phyloP scores from a whole-genome alignment of 805 yeast genomes.

The Nakazawaea molendinolei region DNA sequence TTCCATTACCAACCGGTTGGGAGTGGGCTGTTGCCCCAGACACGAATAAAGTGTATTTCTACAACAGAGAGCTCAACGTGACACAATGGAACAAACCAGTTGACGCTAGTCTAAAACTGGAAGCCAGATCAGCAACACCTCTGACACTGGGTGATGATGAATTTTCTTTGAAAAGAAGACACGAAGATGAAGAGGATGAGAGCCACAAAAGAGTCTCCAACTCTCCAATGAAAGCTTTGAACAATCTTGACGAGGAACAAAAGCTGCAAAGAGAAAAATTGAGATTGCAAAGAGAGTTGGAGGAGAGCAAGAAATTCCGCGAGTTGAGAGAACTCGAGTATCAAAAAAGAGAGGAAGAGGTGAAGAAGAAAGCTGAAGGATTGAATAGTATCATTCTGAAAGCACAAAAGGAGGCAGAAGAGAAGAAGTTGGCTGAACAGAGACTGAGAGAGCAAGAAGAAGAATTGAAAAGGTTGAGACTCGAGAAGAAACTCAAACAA shows the following conservation, averaged over 20 bases:
- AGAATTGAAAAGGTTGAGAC: conserved; percentile 15
- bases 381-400: conserved; percentile 8
- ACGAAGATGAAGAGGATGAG: conserved; percentile 7
- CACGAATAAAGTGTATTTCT: conserved; percentile 44
- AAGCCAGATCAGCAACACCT: conserved; percentile 2
- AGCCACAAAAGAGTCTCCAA: not conserved
- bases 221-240: no score
- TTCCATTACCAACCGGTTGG: conserved; percentile 59
- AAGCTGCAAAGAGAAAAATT: conserved; percentile 5
- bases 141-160: not conserved
- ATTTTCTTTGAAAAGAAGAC: conserved; percentile 8
- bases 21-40: conserved; percentile 43
- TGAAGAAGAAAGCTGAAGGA: conserved; percentile 3
- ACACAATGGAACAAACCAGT: conserved; percentile 60
- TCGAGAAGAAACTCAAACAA: conserved; percentile 19
- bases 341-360: conserved; percentile 24
- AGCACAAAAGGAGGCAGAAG: conserved; percentile 10
- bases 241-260: conserved; percentile 1
- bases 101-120: not conserved
- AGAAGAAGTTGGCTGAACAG: conserved; percentile 11
- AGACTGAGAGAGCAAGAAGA: conserved; percentile 16
- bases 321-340: conserved; percentile 30
- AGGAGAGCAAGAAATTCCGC: conserved; percentile 20
- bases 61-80: conserved; percentile 37
- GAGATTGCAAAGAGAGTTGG: conserved; percentile 6